Base-by-base conservation (phyloP, 2,329 filamentous ascomycete genomes). In the Xylaria sp. region DNA sequence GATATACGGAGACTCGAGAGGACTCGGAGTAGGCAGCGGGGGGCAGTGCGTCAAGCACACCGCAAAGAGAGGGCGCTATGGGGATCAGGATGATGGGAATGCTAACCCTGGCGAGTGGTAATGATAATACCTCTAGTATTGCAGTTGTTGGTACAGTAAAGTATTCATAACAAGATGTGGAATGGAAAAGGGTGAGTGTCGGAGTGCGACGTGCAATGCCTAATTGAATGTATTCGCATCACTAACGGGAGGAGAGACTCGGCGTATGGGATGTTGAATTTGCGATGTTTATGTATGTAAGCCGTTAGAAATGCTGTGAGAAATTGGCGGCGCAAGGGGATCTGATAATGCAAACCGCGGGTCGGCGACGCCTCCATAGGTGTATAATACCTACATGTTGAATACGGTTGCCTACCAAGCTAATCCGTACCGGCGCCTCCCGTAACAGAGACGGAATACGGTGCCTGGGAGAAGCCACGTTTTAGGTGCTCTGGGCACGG, bases 51-150 rank as follows among this genome's bases (percentile, higher is more conserved):
- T 30, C 23, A 51, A 57, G 57, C 57, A 58, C 52, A 18, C 44
- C 51, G 30, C 19, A 37, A 58, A 44, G 16, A 39, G 37, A 54
- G 48, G 50, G 55, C 54, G 52, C 34, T 58, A 53, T 49, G 59
- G 61, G 56, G 54, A 54, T 63, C 61, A 59, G 59, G 51, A 54
- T 54, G 55, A 54, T 50, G 54, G 54, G 59, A 52, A 39, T 39
- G n/a, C 9, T 4, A 11, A n/a, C 35, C 49, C 49, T 35, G 50
- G 34, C 30, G 11, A 30, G 37, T 18, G 13, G 49, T 13, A 34
- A 48, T 13, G 50, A 46, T 55, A 55, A 58, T 49, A 49, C 47
- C 18, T 49, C 18, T 49, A 49, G 47, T 49, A 46, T 50, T 13
- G 42, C 5, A 46, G 13, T 46, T 30, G 23, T 30, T 46, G 42